Evolutionary conservation across 2,329 filamentous ascomycete genomes (phyloP), one percentile per base, ranked within the genome.

Genomic region (Cercospora sojina): DNA sequence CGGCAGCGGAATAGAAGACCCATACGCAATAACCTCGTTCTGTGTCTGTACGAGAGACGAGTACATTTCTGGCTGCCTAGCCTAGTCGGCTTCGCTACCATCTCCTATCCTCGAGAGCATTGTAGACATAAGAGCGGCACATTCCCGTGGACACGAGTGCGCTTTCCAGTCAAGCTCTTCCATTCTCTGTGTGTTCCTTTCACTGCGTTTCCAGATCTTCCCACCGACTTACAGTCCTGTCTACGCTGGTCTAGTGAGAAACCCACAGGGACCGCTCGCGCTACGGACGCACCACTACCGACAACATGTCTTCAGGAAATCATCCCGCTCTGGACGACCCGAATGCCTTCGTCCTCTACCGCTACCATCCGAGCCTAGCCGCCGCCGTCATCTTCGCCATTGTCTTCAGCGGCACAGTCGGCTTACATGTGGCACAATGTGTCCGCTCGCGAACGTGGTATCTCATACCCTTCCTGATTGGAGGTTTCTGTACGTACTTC

Each of bases 391-490:
- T 77, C 51, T 76, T 77, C 67, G 58, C 70, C 60, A 64, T 77
- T n/a, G 66, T 74, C 20, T 77, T 78, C 67, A 59, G 62, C 31
- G 3, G 74, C 16, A 58, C 70, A 2, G 76, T 81, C 0, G 27
- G 72, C 0, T 55, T 77, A 0, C 83, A 85, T 63, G 61, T 72
- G 13, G 77, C 73, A 23, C 77, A 80, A 51, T 68, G 84, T 29
- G 20, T 80, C 29, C 73, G 72, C 13, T 76, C 77, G 1, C 75
- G 78, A 41, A 80, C 81, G 0, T 85, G 82, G 81, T 86, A 83
- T 72, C 81, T 84, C 69, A 80, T 83, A 1, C 82, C 84, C 0
- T 82, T 86, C 57, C 67, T 82, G 3, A 74, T 86, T 18, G 84
- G 84, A 16, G 82, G 82, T 23, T 62, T 81, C 12, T 43, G 47